phyloP scores from a whole-genome alignment of 2,329 filamentous ascomycete genomes.

The Amesomyces nigricolor region DNA sequence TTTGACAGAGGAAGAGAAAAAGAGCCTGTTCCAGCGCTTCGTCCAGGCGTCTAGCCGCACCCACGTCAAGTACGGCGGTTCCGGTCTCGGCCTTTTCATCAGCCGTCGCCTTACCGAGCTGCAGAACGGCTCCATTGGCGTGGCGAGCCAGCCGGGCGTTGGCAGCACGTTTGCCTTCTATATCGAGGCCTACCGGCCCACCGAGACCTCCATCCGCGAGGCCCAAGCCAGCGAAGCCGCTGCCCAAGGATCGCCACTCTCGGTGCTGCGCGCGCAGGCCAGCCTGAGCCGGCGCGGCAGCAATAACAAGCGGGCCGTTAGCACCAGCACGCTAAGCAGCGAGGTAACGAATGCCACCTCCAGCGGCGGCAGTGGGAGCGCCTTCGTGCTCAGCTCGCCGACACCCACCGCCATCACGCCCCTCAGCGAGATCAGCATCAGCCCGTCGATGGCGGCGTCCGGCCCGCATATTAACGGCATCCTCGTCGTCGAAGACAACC shows the following conservation, averaged over 20 bases:
- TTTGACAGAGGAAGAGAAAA: slow-evolving; percentile 64
- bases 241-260: slow-evolving; percentile 25
- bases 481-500: slow-evolving; percentile 56
- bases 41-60: slow-evolving; percentile 71
- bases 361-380: background rate
- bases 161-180: slow-evolving; percentile 74
- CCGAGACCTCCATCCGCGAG: slow-evolving; percentile 36
- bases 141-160: slow-evolving; percentile 61
- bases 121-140: slow-evolving; percentile 74
- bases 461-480: slow-evolving; percentile 36
- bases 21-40: slow-evolving; percentile 71
- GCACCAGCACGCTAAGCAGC: slow-evolving; percentile 13
- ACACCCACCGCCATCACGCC: slow-evolving; percentile 12
- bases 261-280: slow-evolving; percentile 8
- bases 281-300: slow-evolving; percentile 9
- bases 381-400: background rate
- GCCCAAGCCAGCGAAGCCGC: slow-evolving; percentile 33
- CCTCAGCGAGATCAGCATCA: slow-evolving; percentile 13
- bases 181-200: slow-evolving; percentile 52
- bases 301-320: slow-evolving; percentile 18
- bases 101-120: slow-evolving; percentile 73
- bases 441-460: slow-evolving; percentile 1
- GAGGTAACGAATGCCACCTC: slow-evolving; percentile 3
- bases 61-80: slow-evolving; percentile 73
- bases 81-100: slow-evolving; percentile 73